A percentile compares a stretch with the other conserved stretches of the same genome.
phyloP scores from a whole-genome alignment of 2,329 filamentous ascomycete species.

The Beauveria australis region DNA sequence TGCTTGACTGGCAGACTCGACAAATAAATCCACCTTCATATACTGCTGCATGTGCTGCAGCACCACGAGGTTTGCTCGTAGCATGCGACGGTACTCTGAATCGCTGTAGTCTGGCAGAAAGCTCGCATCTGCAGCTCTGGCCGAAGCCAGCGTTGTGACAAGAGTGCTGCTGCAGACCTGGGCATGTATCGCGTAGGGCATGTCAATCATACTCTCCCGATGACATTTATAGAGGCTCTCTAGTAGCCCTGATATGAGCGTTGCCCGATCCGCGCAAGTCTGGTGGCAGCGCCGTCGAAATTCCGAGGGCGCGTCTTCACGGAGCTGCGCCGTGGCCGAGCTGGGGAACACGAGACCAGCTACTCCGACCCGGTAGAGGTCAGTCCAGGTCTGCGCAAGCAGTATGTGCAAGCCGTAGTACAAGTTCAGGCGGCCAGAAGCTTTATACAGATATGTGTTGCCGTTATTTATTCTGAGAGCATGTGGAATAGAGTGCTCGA shows the following conservation, averaged over 20 bases:
- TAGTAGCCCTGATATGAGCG: background rate
- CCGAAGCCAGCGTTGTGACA: conserved; percentile 10
- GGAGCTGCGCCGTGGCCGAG: conserved; percentile 4
- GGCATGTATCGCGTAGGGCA: conserved; percentile 7
- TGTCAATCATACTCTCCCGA: conserved; percentile 7
- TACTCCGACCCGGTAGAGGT: conserved; percentile 9
- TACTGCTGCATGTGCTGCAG: conserved; percentile 8
- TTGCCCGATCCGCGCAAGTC: conserved; percentile 1
- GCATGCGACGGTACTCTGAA: background rate
- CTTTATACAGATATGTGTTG: conserved; percentile 6
- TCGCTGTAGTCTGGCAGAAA: background rate
- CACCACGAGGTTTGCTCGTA: background rate
- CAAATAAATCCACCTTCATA: conserved; percentile 8
- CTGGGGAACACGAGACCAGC: conserved; percentile 5
- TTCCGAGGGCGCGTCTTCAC: background rate
- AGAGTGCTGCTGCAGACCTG: conserved; percentile 10
- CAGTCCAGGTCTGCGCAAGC: conserved; percentile 8
- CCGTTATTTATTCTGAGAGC: background rate
- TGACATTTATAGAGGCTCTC: conserved; percentile 6
- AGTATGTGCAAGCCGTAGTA: conserved; percentile 10
- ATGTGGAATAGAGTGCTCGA: background rate
- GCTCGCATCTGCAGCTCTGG: background rate
- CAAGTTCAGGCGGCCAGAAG: conserved; percentile 6
- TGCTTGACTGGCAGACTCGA: conserved; percentile 7
- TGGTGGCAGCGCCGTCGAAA: conserved; percentile 4